These are phyloP conservation scores for Mycena chlorophos DNA, from an alignment of 768 basidiomycete genomes.

Conservation along the genomic window DNA sequence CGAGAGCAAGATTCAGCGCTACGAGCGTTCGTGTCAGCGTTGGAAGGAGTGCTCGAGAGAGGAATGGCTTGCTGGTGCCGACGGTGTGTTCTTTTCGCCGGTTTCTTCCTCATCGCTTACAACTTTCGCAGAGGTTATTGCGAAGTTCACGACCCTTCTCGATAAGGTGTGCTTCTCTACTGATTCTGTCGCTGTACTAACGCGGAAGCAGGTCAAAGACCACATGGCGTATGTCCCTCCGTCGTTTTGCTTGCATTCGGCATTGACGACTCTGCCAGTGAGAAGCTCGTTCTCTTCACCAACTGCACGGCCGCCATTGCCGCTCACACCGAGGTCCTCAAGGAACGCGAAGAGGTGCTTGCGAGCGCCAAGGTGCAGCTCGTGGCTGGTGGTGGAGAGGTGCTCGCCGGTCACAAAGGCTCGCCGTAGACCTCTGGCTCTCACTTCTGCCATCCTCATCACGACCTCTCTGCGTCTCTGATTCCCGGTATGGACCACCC, in stretches of 20 bases:
- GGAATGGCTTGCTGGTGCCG: slow-evolving; percentile 1
- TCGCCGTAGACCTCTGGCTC: too few species aligned
- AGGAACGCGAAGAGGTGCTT: background rate
- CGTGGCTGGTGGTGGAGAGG: background rate
- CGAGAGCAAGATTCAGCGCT: background rate
- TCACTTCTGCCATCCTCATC: too few species aligned
- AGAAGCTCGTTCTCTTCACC: background rate
- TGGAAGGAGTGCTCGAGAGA: background rate
- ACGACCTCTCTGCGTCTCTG: too few species aligned
- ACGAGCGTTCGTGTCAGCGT: background rate
- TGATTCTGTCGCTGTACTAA: background rate
- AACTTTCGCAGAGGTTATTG: background rate
- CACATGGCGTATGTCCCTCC: background rate
- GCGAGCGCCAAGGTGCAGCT: background rate
- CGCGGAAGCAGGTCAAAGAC: background rate
- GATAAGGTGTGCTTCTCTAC: background rate
- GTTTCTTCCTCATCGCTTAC: background rate
- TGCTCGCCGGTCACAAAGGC: background rate
- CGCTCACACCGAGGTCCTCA: background rate
- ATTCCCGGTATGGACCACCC: too few species aligned
- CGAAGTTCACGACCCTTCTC: background rate
- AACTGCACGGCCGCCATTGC: background rate
- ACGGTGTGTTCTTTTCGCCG: background rate
- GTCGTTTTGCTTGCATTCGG: background rate
- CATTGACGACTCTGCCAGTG: background rate